Percentiles rank a stretch among this genome's conserved stretches.
These are phyloP conservation scores for Agaricales sp. DNA, from an alignment of 1,284 basidiomycete species.

Conservation along the genomic window DNA sequence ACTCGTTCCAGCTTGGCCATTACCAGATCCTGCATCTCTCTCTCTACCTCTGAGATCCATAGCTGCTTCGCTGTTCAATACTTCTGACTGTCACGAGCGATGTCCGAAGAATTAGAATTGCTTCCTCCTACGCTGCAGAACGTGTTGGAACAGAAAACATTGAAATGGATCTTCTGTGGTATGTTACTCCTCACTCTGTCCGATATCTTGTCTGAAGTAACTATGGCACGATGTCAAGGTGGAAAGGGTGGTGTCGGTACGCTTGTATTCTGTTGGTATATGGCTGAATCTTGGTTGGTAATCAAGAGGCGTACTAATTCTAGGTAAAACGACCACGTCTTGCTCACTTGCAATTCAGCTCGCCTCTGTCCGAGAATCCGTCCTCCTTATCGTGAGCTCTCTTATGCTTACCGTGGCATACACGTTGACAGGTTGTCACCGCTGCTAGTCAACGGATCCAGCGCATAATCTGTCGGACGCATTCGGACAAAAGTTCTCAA, in stretches of 20 bases:
- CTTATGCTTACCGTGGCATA: constrained; percentile 2
- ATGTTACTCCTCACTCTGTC: constrained; percentile 22
- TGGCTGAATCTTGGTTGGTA: constrained; percentile 2
- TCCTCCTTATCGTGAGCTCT: constrained; percentile 79
- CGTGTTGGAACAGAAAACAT: constrained; percentile 76
- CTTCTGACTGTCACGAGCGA: neutral
- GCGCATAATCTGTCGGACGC: constrained; percentile 99
- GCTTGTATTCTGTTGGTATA: constrained; percentile 19
- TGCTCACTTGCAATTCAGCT: constrained; percentile 95
- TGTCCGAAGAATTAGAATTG: neutral
- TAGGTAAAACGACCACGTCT: constrained; percentile 93
- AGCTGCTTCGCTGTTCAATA: neutral
- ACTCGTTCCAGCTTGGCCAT: neutral
- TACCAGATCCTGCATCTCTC: too few relatives aligned
- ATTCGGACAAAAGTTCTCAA: constrained; percentile 98
- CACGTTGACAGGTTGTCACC: too few relatives aligned
- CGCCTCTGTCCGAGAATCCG: constrained; percentile 78
- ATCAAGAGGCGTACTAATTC: constrained; percentile 2
- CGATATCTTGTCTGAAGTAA: constrained; percentile 4
- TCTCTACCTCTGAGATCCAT: neutral
- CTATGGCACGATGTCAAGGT: constrained; percentile 36
- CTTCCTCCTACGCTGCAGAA: constrained; percentile 74
- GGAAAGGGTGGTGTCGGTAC: constrained; percentile 91
- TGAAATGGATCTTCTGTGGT: constrained; percentile 97
- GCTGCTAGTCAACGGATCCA: constrained; percentile 96